These are phyloP conservation scores for Lathyrus oleraceus DNA, from an alignment of 306 rosid genomes.

Conservation along the genomic window DNA sequence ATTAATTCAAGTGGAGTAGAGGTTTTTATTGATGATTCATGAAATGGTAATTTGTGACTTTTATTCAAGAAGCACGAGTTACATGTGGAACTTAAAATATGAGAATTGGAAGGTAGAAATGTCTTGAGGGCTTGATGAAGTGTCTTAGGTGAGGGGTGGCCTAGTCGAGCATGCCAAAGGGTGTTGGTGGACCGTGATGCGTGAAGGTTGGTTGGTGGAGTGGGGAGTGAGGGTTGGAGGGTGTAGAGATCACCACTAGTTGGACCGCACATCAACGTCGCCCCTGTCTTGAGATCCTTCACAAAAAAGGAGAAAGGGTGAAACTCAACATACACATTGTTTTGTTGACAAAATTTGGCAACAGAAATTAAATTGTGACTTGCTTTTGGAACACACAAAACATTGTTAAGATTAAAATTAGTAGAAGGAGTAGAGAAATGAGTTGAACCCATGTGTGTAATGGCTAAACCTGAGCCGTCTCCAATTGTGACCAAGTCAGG, in stretches of 20 bases:
- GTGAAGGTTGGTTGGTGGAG: too few species aligned
- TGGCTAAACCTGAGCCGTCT: neutral
- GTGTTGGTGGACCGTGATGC: neutral
- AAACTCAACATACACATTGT: too few species aligned
- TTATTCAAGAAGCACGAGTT: neutral
- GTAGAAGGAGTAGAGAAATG: neutral
- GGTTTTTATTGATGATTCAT: too few species aligned
- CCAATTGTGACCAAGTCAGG: neutral
- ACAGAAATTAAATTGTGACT: too few species aligned
- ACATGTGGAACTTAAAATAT: neutral
- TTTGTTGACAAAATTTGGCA: too few species aligned
- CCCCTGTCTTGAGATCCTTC: neutral
- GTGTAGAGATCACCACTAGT: neutral
- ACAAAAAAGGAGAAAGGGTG: neutral
- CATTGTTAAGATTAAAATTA: neutral
- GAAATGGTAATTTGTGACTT: neutral
- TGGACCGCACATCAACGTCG: neutral
- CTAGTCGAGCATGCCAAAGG: too few species aligned
- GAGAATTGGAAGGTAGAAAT: neutral
- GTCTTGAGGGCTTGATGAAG: neutral
- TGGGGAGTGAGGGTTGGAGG: too few species aligned
- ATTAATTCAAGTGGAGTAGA: neutral
- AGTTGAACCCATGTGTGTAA: neutral
- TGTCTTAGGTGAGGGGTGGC: too few species aligned
- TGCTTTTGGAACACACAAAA: slow-evolving; percentile 2